Conservation (phyloP, 1,139 yeast species). For the Yamadazyma atlantica region DNA sequence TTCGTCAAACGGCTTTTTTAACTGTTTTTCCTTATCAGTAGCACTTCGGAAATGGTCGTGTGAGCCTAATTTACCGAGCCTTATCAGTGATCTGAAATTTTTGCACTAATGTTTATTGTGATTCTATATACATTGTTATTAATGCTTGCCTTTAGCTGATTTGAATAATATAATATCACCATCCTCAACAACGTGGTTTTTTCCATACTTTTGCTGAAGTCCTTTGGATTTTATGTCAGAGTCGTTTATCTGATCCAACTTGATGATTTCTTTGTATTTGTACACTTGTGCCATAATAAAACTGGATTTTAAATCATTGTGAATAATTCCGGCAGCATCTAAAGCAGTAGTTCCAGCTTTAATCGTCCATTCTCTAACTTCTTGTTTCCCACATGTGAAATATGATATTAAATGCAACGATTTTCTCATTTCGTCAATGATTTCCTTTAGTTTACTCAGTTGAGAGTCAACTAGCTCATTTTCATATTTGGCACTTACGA, state of each 20-base stretch:
- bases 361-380: slow-evolving; percentile 92
- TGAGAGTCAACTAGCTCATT: slow-evolving; percentile 25
- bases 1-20: too few relatives aligned
- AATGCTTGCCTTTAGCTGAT: slow-evolving; percentile 40
- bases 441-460: slow-evolving; percentile 37
- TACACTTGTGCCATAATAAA: slow-evolving; percentile 86
- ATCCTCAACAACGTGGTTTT: slow-evolving; percentile 70
- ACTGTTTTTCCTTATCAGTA: slow-evolving; percentile 7
- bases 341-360: slow-evolving; percentile 79
- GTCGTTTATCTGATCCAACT: slow-evolving; percentile 41
- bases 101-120: background rate
- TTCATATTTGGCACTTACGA: slow-evolving; percentile 65
- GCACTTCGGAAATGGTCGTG: slow-evolving; percentile 5
- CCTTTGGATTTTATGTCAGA: slow-evolving; percentile 46
- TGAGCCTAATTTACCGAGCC: background rate
- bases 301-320: slow-evolving; percentile 81
- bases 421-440: slow-evolving; percentile 63
- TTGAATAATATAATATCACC: slow-evolving; percentile 74
- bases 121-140: background rate
- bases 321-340: slow-evolving; percentile 92
- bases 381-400: slow-evolving; percentile 89
- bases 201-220: slow-evolving; percentile 61
- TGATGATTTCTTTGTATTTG: slow-evolving; percentile 67
- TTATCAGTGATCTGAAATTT: background rate
- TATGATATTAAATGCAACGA: slow-evolving; percentile 75